Evolutionary conservation across 768 basidiomycete genomes (phyloP).

Genomic region (Pleurotus salmoneostramineus): DNA sequence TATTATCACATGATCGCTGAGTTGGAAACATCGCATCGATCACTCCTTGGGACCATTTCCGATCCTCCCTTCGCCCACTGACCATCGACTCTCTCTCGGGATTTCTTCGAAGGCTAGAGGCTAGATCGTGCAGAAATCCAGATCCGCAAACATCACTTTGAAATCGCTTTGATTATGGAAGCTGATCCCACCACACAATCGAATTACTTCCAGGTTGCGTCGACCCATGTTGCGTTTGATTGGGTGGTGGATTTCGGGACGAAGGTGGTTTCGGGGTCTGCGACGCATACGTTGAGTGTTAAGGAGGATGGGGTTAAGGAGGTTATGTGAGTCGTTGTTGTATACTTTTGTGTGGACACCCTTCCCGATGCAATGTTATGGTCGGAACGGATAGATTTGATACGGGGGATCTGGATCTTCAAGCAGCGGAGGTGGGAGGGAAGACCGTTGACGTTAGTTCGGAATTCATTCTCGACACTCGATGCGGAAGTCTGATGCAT

Average conservation of each 20-base stretch:
- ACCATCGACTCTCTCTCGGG: background rate
- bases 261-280: slow-evolving; percentile 60
- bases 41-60: background rate
- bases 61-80: too few species aligned
- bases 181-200: slow-evolving; percentile 69
- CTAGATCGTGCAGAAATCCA: background rate
- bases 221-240: slow-evolving; percentile 66
- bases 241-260: slow-evolving; percentile 76
- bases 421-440: slow-evolving; percentile 49
- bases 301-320: slow-evolving; percentile 48
- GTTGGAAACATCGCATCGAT: background rate
- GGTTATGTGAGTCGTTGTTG: slow-evolving; percentile 46
- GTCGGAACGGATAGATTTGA: slow-evolving; percentile 77
- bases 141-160: too few species aligned
- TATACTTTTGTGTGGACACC: background rate
- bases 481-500: background rate
- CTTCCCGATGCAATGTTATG: background rate
- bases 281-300: slow-evolving; percentile 55
- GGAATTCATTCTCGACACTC: background rate
- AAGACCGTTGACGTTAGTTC: slow-evolving; percentile 39
- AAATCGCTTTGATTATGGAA: too few species aligned
- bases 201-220: slow-evolving; percentile 68
- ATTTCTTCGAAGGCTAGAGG: background rate
- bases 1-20: background rate
- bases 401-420: slow-evolving; percentile 63